A percentile compares a stretch with the other conserved stretches of the same genome.
phyloP scores from a whole-genome alignment of 805 yeast genomes.

The Candida corydali region DNA sequence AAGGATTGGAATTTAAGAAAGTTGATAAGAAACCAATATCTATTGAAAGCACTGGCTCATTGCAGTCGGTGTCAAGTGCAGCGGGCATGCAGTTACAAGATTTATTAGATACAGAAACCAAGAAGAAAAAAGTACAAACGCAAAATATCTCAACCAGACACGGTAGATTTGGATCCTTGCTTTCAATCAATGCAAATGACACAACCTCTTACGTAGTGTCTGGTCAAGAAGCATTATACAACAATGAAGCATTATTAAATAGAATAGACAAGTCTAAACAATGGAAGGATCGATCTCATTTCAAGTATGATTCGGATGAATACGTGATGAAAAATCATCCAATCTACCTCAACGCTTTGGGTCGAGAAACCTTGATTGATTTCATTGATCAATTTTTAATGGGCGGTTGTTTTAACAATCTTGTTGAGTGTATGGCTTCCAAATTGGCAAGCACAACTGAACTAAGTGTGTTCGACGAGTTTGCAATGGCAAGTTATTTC shows the following conservation, averaged over 20 bases:
- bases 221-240: constrained; percentile 62
- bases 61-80: constrained; percentile 15
- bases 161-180: constrained; percentile 83
- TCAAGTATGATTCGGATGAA: constrained; percentile 40
- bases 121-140: constrained; percentile 44
- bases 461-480: constrained; percentile 26
- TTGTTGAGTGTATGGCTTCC: constrained; percentile 51
- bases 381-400: constrained; percentile 50
- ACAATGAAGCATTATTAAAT: constrained; percentile 50
- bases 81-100: constrained; percentile 43
- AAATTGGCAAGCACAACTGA: constrained; percentile 28
- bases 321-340: constrained; percentile 20
- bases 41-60: constrained; percentile 5
- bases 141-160: constrained; percentile 68
- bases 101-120: constrained; percentile 58
- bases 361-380: constrained; percentile 37
- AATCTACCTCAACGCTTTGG: constrained; percentile 25
- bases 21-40: no score
- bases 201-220: constrained; percentile 56
- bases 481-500: constrained; percentile 46
- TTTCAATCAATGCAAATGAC: constrained; percentile 59
- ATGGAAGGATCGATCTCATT: constrained; percentile 48
- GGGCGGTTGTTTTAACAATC: constrained; percentile 71
- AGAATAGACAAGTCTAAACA: constrained; percentile 65
- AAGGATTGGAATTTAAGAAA: constrained; percentile 44